Evolutionary conservation across 805 yeast genomes (phyloP).

Genomic region (Candida ficus): DNA sequence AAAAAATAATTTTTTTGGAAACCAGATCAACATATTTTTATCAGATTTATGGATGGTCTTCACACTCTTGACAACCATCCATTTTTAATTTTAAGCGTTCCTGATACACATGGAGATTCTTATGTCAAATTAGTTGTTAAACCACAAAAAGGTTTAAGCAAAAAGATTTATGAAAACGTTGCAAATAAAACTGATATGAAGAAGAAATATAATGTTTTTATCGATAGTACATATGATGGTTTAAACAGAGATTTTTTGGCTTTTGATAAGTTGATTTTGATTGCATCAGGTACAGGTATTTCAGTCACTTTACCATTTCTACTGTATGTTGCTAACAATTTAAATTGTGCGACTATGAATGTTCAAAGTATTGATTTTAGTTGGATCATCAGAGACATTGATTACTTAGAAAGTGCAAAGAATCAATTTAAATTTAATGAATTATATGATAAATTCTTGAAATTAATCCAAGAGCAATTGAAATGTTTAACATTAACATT

Average conservation of each 20-base stretch:
- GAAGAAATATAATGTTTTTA: constrained; percentile 22
- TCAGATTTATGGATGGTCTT: constrained; percentile 38
- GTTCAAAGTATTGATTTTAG: constrained; percentile 33
- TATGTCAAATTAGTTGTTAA: constrained; percentile 39
- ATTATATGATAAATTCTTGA: no score
- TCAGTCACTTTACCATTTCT: constrained; percentile 45
- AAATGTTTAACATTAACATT: constrained; percentile 18
- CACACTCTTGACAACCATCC: constrained; percentile 51
- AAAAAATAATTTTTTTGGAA: no score
- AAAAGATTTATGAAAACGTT: constrained; percentile 21
- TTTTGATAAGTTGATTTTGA: constrained; percentile 38
- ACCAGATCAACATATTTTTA: constrained; percentile 54
- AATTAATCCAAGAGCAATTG: constrained; percentile 35
- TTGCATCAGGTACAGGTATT: constrained; percentile 50
- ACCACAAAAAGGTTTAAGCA: constrained; percentile 44
- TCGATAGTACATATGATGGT: constrained; percentile 61
- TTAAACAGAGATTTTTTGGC: constrained; percentile 38
- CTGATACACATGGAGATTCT: constrained; percentile 5
- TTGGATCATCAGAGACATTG: constrained; percentile 38
- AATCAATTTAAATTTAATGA: no score
- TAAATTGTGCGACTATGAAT: constrained; percentile 10
- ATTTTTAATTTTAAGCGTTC: constrained; percentile 41
- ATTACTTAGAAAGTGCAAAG: constrained; percentile 36
- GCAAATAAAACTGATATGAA: constrained; percentile 22
- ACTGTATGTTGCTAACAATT: constrained; percentile 16